These are phyloP conservation scores for Knufia fluminis DNA, from an alignment of 2,329 filamentous ascomycete species.

Conservation along the genomic window DNA sequence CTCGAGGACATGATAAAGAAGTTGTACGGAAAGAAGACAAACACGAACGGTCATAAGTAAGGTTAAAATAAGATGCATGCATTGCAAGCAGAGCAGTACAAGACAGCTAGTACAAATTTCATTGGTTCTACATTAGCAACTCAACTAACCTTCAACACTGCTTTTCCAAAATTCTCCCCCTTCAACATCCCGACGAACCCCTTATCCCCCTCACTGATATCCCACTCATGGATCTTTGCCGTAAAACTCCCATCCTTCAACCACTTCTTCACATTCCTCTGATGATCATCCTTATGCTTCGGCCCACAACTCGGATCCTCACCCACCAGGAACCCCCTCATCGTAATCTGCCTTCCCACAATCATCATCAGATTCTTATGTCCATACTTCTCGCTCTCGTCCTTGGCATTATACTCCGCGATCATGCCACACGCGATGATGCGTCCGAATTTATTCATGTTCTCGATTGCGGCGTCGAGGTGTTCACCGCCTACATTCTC, in stretches of 20 bases:
- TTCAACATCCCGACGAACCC: slow-evolving; percentile 65
- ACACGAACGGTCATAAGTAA: no score
- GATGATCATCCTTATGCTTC: slow-evolving; percentile 59
- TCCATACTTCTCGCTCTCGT: slow-evolving; percentile 49
- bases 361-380: slow-evolving; percentile 57
- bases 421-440: slow-evolving; percentile 55
- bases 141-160: slow-evolving; percentile 51
- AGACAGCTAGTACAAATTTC: no score
- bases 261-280: slow-evolving; percentile 67
- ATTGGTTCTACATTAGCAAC: no score
- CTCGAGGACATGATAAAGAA: no score
- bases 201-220: slow-evolving; percentile 67
- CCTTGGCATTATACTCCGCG: slow-evolving; percentile 61
- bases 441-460: slow-evolving; percentile 57
- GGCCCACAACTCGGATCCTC: slow-evolving; percentile 55
- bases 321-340: slow-evolving; percentile 69
- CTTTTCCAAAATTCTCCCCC: slow-evolving; percentile 80
- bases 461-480: slow-evolving; percentile 56
- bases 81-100: no score
- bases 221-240: slow-evolving; percentile 56
- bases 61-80: no score
- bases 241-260: slow-evolving; percentile 67
- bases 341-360: slow-evolving; percentile 55
- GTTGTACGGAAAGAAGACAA: no score
- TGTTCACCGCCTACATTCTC: slow-evolving; percentile 73